Percentiles rank a stretch among this genome's conserved stretches.
phyloP scores from a whole-genome alignment of 495 filamentous ascomycete species.

The Neurospora hispaniola region DNA sequence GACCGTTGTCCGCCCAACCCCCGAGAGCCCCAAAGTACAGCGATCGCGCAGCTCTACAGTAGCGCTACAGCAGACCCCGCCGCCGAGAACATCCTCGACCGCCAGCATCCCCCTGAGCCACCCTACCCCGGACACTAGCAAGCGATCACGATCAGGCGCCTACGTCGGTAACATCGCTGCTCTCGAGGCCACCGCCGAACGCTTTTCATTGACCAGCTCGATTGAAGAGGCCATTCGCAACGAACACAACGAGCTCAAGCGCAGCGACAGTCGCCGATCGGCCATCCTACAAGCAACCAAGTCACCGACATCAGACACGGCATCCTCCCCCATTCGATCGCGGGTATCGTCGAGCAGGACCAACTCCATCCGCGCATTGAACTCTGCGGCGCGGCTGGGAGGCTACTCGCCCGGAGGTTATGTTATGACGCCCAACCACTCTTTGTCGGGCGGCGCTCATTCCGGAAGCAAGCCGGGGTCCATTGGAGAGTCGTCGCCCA shows the following conservation, averaged over 20 bases:
- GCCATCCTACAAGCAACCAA: slow-evolving; percentile 35
- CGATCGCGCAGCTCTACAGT: slow-evolving; percentile 9
- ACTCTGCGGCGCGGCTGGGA: slow-evolving; percentile 52
- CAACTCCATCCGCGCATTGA: slow-evolving; percentile 59
- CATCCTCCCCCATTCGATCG: slow-evolving; percentile 14
- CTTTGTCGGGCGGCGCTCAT: slow-evolving; percentile 46
- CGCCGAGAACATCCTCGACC: slow-evolving; percentile 50
- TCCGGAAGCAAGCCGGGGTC: slow-evolving; percentile 44
- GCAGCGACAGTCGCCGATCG: slow-evolving; percentile 49
- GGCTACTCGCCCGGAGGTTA: slow-evolving; percentile 63
- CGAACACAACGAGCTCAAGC: slow-evolving; percentile 67
- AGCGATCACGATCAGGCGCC: slow-evolving; percentile 60
- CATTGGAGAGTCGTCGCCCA: slow-evolving; percentile 13
- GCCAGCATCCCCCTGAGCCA: slow-evolving; percentile 54
- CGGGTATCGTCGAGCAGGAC: slow-evolving; percentile 34
- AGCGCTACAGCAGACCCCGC: slow-evolving; percentile 24
- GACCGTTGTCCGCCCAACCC: slow-evolving; percentile 15
- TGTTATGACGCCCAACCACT: slow-evolving; percentile 54
- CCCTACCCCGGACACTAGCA: slow-evolving; percentile 65
- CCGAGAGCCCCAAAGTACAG: slow-evolving; percentile 11
- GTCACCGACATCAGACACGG: slow-evolving; percentile 20
- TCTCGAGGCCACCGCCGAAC: slow-evolving; percentile 72
- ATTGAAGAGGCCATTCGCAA: slow-evolving; percentile 75
- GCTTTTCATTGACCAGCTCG: slow-evolving; percentile 65
- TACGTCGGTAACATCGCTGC: slow-evolving; percentile 70